Percentiles rank a stretch among this genome's conserved stretches.
Conservation (phyloP, 2,329 filamentous ascomycete species). For the Chaetomiaceae sp. region DNA sequence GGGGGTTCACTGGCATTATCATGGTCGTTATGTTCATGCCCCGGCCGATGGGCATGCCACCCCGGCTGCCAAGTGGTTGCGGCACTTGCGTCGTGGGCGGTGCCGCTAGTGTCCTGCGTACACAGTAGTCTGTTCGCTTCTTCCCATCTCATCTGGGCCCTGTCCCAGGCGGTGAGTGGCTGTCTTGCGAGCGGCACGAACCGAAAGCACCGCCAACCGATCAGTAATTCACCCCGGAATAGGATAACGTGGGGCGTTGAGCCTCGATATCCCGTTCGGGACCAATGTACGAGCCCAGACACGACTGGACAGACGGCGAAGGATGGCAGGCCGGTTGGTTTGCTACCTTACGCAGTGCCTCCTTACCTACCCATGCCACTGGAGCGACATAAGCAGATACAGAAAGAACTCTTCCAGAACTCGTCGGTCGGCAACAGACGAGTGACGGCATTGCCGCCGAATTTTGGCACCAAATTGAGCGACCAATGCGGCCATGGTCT, state of each 20-base stretch:
- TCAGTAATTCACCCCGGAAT: background rate
- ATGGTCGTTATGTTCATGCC: background rate
- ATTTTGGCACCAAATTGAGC: constrained; percentile 8
- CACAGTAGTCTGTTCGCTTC: too few relatives aligned
- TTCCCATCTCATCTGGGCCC: background rate
- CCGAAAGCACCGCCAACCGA: background rate
- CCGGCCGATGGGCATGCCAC: background rate
- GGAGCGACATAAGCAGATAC: background rate
- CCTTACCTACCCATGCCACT: too few relatives aligned
- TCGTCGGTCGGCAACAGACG: background rate
- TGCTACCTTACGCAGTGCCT: too few relatives aligned
- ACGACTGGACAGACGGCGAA: too few relatives aligned
- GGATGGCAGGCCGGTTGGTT: too few relatives aligned
- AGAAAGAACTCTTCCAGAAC: background rate
- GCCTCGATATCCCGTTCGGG: too few relatives aligned
- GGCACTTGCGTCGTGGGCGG: constrained; percentile 11
- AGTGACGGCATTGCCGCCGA: background rate
- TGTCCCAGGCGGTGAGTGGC: constrained; percentile 11
- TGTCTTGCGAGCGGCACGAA: background rate
- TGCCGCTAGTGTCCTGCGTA: too few relatives aligned
- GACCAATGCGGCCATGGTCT: constrained; percentile 8
- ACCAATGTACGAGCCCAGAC: too few relatives aligned
- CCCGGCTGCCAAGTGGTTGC: background rate
- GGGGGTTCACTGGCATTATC: constrained; percentile 2
- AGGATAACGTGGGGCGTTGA: background rate